A percentile compares a stretch with the other conserved stretches of the same genome.
Evolutionary conservation across 2,329 filamentous ascomycete genomes (phyloP).

Genomic region (Arthroderma sp.): DNA sequence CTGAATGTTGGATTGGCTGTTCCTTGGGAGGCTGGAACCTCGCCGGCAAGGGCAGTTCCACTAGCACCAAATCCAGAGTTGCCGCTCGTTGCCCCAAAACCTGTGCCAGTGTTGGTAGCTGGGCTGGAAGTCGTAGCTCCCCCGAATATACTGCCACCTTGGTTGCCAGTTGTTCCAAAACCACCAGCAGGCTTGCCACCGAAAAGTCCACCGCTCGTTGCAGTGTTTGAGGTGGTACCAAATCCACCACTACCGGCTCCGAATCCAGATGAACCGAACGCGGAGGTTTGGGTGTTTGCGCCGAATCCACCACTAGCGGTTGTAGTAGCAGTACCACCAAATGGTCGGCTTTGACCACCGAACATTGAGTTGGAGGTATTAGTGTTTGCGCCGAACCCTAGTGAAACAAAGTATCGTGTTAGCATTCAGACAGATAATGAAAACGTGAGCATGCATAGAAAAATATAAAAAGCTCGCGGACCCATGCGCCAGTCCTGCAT

Average conservation of each 20-base stretch:
- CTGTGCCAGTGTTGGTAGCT: slow-evolving; percentile 14
- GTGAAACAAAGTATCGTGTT: not conserved
- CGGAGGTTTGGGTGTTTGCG: slow-evolving; percentile 9
- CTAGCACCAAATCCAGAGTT: slow-evolving; percentile 27
- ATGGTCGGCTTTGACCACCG: slow-evolving; percentile 17
- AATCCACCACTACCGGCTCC: slow-evolving; percentile 10
- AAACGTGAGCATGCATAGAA: not conserved
- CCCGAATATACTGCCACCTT: slow-evolving; percentile 13
- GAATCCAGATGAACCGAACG: slow-evolving; percentile 11
- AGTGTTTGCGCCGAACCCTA: slow-evolving; percentile 18
- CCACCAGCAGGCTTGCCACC: slow-evolving; percentile 10
- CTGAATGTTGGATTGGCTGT: slow-evolving; percentile 37
- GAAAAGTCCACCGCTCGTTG: slow-evolving; percentile 17
- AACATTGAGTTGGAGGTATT: slow-evolving; percentile 16
- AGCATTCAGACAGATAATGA: not conserved
- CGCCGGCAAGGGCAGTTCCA: slow-evolving; percentile 33
- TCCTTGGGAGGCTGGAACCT: slow-evolving; percentile 33
- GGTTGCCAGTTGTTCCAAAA: slow-evolving; percentile 10
- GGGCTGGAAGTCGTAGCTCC: slow-evolving; percentile 5
- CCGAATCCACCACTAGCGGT: slow-evolving; percentile 14
- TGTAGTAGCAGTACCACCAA: slow-evolving; percentile 16
- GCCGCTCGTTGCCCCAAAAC: slow-evolving; percentile 20
- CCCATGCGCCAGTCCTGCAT: not conserved
- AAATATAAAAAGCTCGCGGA: not conserved
- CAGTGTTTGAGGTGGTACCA: slow-evolving; percentile 9